Conservation (phyloP, 345 rosid species). For the Eucalyptus brandiana region DNA sequence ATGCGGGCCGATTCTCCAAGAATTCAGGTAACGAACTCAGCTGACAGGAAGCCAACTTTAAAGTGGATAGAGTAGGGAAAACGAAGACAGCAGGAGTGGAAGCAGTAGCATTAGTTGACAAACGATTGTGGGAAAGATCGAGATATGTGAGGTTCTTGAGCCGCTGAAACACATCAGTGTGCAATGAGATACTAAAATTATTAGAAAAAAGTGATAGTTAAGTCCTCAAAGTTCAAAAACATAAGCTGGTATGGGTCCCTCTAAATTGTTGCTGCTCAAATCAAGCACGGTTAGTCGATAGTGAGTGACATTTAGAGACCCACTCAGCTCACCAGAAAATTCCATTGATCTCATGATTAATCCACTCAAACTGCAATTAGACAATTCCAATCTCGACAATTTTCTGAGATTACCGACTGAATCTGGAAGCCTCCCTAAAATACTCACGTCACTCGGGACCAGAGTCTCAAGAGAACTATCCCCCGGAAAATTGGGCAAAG, state of each 20-base stretch:
- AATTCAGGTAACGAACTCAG: too few species aligned
- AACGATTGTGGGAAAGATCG: conserved; percentile 29
- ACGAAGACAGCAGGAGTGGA: too few species aligned
- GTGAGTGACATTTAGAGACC: not conserved
- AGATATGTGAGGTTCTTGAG: conserved; percentile 15
- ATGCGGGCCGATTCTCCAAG: too few species aligned
- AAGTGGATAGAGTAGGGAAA: too few species aligned
- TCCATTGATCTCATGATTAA: conserved; percentile 5
- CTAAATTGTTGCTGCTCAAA: conserved; percentile 20
- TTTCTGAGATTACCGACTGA: conserved; percentile 7
- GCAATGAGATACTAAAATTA: conserved; percentile 19
- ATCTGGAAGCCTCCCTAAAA: conserved; percentile 13
- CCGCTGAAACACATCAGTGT: not conserved
- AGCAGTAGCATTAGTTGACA: conserved; percentile 1
- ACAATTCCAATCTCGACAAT: conserved; percentile 1
- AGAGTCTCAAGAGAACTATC: conserved; percentile 6
- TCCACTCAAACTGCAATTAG: conserved; percentile 2
- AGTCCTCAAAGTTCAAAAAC: conserved; percentile 8
- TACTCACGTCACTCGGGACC: not conserved
- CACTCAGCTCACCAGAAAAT: conserved; percentile 5
- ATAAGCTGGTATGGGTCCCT: conserved; percentile 9
- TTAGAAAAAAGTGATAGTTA: conserved; percentile 13
- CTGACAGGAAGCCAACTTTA: too few species aligned
- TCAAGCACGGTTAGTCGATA: conserved; percentile 7
- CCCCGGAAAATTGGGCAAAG: not conserved